These are phyloP conservation scores for Magnaporthiopsis rhizophila DNA, from an alignment of 2,329 filamentous ascomycete species.

Conservation along the genomic window DNA sequence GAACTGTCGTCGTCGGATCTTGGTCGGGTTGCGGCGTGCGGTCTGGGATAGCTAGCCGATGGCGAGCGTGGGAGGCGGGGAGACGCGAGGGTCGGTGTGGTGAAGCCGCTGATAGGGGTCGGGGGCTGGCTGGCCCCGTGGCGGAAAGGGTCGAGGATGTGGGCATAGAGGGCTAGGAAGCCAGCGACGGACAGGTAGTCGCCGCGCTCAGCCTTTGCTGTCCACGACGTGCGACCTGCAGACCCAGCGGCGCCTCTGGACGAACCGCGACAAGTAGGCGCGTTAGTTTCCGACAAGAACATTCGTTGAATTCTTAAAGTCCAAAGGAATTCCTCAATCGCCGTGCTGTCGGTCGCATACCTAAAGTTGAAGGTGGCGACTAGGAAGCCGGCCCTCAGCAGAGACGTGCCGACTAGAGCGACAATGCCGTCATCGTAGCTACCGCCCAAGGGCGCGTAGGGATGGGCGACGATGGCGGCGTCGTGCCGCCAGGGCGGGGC, in stretches of 20 bases:
- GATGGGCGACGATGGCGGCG: conserved; percentile 70
- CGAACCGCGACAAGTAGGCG: neutral
- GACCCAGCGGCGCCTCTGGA: conserved; percentile 63
- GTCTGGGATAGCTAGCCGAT: conserved; percentile 6
- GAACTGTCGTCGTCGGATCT: neutral
- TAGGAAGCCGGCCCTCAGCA: conserved; percentile 64
- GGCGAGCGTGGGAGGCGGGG: neutral
- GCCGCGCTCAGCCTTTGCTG: conserved; percentile 66
- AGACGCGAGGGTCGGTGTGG: conserved; percentile 8
- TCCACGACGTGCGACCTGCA: conserved; percentile 78
- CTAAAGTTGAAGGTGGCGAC: conserved; percentile 91
- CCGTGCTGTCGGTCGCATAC: conserved; percentile 32
- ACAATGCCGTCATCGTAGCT: conserved; percentile 78
- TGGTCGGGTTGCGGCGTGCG: conserved; percentile 4
- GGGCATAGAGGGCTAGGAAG: conserved; percentile 68
- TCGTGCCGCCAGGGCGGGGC: conserved; percentile 37
- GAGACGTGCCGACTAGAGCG: conserved; percentile 50
- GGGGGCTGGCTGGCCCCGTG: conserved; percentile 1
- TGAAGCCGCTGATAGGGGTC: conserved; percentile 3
- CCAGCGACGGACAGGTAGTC: conserved; percentile 82
- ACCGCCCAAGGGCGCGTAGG: conserved; percentile 83
- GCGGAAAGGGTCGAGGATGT: conserved; percentile 41
- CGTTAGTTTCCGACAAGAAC: conserved; percentile 24
- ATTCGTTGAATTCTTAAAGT: neutral
- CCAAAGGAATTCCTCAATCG: too few species aligned